Percentiles rank a stretch among this genome's conserved stretches.
phyloP scores from a whole-genome alignment of 257 asterid genomes.

The Lantana camara region DNA sequence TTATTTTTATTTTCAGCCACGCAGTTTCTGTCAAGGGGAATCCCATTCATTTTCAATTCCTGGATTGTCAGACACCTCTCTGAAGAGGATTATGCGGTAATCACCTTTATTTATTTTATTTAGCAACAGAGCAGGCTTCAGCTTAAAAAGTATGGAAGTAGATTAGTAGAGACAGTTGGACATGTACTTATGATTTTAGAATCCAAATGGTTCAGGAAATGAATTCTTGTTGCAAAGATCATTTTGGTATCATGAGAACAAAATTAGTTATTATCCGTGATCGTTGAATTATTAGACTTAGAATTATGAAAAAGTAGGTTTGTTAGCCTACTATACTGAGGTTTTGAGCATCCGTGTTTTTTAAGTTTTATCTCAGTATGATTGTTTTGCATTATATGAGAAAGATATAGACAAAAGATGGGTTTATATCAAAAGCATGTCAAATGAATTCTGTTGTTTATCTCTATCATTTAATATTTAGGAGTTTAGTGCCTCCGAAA shows the following conservation, averaged over 20 bases:
- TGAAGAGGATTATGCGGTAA: constrained; percentile 87
- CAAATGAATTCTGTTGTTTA: neutral
- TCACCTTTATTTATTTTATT: neutral
- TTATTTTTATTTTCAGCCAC: constrained; percentile 58
- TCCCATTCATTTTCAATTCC: constrained; percentile 89
- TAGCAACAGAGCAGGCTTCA: no score
- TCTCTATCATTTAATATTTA: neutral
- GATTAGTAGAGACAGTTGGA: constrained; percentile 2
- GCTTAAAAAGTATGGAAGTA: neutral
- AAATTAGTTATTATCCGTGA: neutral
- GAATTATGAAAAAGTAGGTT: neutral
- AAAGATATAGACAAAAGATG: neutral
- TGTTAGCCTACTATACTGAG: neutral
- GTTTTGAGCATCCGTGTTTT: neutral
- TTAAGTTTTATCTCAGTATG: neutral
- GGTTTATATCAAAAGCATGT: neutral
- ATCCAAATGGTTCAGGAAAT: neutral
- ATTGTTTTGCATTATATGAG: neutral
- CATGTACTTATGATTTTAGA: neutral
- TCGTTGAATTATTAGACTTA: neutral
- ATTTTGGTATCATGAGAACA: neutral
- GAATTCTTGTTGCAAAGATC: neutral
- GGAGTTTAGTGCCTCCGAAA: neutral
- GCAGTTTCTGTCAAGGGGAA: constrained; percentile 93
- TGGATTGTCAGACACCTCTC: constrained; percentile 89